Percentiles rank a stretch among this genome's conserved stretches.
phyloP scores from a whole-genome alignment of 192 early-diverging fungal species.

The Coemansia sp. region DNA sequence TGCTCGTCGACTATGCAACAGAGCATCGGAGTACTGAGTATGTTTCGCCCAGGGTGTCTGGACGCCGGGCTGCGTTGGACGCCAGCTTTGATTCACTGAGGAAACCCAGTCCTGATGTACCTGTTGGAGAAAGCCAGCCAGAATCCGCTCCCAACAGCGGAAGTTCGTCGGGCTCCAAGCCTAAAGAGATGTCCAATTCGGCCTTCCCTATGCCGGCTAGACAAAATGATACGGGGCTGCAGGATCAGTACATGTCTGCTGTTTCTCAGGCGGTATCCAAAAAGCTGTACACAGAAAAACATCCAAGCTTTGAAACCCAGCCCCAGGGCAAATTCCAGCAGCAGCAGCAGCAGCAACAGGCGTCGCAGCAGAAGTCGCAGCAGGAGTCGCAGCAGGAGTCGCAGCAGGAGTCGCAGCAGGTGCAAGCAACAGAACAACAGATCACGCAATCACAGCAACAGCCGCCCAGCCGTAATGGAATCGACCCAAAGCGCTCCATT shows the following conservation, averaged over 20 bases:
- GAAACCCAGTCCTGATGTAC: slow-evolving; percentile 8
- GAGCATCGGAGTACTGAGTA: slow-evolving; percentile 11
- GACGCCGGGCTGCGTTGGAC: slow-evolving; percentile 17
- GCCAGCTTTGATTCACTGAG: slow-evolving; percentile 37
- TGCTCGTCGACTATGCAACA: background rate
- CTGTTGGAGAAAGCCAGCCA: background rate
- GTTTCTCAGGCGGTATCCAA: slow-evolving; percentile 7
- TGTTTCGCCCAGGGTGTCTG: slow-evolving; percentile 33
- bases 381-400: slow-evolving; percentile 2
- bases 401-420: slow-evolving; percentile 6
- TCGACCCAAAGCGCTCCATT: slow-evolving; percentile 44
- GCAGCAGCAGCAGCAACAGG: no score
- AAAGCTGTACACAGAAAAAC: slow-evolving; percentile 1
- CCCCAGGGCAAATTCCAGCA: background rate
- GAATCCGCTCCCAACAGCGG: background rate
- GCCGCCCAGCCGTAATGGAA: background rate
- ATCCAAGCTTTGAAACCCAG: background rate
- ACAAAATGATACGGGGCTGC: slow-evolving; percentile 17
- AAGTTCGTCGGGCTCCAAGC: slow-evolving; percentile 1
- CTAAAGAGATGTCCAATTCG: slow-evolving; percentile 1
- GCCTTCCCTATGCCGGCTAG: slow-evolving; percentile 17
- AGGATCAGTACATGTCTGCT: slow-evolving; percentile 26
- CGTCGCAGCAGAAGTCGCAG: background rate
- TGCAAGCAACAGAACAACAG: slow-evolving; percentile 7
- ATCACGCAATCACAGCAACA: slow-evolving; percentile 2